Base-by-base conservation (phyloP, 2,329 filamentous ascomycete genomes). In the Exophiala spinifera region DNA sequence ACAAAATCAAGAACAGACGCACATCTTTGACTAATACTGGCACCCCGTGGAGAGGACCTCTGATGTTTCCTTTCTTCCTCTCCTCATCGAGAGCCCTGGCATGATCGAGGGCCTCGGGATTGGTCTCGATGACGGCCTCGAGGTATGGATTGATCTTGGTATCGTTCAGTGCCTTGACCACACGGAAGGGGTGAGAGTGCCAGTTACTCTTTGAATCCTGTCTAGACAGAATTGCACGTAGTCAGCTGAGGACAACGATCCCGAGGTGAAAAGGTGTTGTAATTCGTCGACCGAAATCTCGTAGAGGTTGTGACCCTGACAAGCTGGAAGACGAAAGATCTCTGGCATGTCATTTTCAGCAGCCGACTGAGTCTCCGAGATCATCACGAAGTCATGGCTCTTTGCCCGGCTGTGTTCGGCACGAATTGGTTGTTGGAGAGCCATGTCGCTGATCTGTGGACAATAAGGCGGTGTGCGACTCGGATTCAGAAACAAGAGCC, bases 11-110 rank as follows among this genome's bases (percentile, higher is more conserved):
- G 19, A 15, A 15, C 19, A n/a, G 3, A 49, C 57, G 31, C 62
- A 64, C 52, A 61, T 60, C 61, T 25, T 71, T 71, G 46, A 71
- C 56, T 5, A 70, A 54, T 21, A 71, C 62, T 1, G 69, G 67
- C n/a, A 70, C 65, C 1, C 68, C 68, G 60, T 71, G 67, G 1
- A 71, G 61, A 14, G 61, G 58, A 5, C 69, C 63, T 19, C 63
- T 61, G 10, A 61, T 34, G n/a, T 59, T 64, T 11, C 63, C 66
- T n/a, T 52, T 46, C 13, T 50, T 52, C 42, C 66, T 51, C 56
- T 69, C 65, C 21, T 61, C 45, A 45, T 69, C 67, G 14, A 67
- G 56, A 6, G 36, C 37, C 44, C 43, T 49, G 3, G 66, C 67
- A 44, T 57, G 53, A 1, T 51, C 51, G 17, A 63, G 33, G 10